Evolutionary conservation across 148 eudicot species (phyloP), one percentile per base, ranked within the genome.

Genomic region (Euryodendron excelsum): DNA sequence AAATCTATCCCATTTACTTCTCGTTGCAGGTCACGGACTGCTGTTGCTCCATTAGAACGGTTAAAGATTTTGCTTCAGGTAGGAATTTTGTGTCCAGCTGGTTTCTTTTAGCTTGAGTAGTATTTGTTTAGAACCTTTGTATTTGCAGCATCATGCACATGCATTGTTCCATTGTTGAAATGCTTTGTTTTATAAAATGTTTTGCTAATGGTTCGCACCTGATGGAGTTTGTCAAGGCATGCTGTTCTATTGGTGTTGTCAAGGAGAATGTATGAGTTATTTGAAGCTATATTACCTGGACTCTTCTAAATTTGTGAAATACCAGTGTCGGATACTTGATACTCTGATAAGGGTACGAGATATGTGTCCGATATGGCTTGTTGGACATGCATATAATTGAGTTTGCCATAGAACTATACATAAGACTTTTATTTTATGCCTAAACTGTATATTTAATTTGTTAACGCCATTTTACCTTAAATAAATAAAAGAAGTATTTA

Each of bases 41-140:
- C 98, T 53, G 98, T 94, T 80, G 97, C 98, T 85, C 98, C 97
- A 25, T 73, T 89, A 52, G 97, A 92, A 82, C 84, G 97, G 56
- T 62, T 92, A 84, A 94, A 94, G 83, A 94, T 94, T 72, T 58
- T 94, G 84, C 88, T 94, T 60, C 98, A 94, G 94, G 98, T 94
- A 58, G 55, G 50, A 60, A 18, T 18, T 81, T 31, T 73, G 30
- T 41, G 9, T 60, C 15, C 31, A 39, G 15, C 45, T 64, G 15
- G 25, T 64, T 53, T 72, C 30, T 50, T 58, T 77, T 71, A 23
- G 28, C 30, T 12, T 31, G 28, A 10, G 6, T 70, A 50, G 15
- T 30, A 69, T 48, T 41, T 41, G 4, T 65, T 17, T 30, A 56
- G 66, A 28, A 66, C 62, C 17, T 33, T 50, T 50, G 62, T 39